Percentiles rank a stretch among this genome's conserved stretches.
Evolutionary conservation across 345 rosid species (phyloP).

Genomic region (Trapa bicornis): DNA sequence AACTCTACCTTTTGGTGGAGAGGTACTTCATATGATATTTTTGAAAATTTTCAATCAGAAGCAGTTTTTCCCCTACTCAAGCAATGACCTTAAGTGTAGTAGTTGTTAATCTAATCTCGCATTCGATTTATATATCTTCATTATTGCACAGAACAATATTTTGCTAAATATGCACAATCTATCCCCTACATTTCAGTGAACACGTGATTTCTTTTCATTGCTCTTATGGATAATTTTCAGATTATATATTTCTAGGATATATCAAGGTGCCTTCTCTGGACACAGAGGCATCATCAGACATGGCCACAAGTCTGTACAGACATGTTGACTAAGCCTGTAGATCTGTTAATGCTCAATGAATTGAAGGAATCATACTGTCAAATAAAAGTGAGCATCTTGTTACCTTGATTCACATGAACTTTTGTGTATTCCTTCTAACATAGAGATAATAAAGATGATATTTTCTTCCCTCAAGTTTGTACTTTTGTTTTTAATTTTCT

Average conservation of each 20-base stretch:
- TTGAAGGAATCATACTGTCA: constrained; percentile 75
- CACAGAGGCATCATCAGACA: constrained; percentile 84
- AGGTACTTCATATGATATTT: constrained; percentile 33
- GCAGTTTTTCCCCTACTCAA: background rate
- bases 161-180: background rate
- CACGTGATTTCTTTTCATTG: background rate
- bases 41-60: background rate
- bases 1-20: constrained; percentile 93
- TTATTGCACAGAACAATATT: background rate
- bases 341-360: constrained; percentile 67
- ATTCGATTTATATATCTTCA: background rate
- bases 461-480: background rate
- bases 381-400: constrained; percentile 36
- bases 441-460: background rate
- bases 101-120: background rate
- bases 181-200: background rate
- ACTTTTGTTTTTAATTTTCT: background rate
- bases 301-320: constrained; percentile 88
- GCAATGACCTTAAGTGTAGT: background rate
- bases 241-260: constrained; percentile 47
- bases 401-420: background rate
- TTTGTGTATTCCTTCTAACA: background rate
- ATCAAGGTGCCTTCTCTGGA: constrained; percentile 94
- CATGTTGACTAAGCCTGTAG: constrained; percentile 65
- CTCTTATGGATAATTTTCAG: background rate